Evolutionary conservation across 768 basidiomycete species (phyloP), one percentile per base, ranked within the genome.

Genomic region (Termitomyces sp.): DNA sequence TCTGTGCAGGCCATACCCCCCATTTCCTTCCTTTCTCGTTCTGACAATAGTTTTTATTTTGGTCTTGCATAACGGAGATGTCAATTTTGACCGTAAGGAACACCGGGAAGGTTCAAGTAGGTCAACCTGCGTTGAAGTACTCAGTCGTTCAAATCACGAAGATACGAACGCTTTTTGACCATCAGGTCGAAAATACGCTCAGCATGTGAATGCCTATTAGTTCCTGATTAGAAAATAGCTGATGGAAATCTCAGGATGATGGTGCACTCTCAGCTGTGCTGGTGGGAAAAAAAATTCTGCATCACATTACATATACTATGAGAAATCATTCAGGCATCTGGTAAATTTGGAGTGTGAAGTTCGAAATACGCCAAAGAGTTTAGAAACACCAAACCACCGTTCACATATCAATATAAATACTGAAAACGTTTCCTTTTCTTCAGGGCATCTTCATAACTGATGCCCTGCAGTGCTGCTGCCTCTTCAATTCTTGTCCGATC

Each of bases 381-480:
- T 14, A 12, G 14, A 38, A 16, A 38, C 38, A n/a, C 1, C 9
- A 26, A 48, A 30, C 2, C 16, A 8, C 14, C 16, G 4, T 16
- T 50, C n/a, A 35, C 10, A 12, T 33, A 3, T 33, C n/a, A 79
- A 75, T 81, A 79, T 38, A 85, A 66, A 67, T 84, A 86, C 35
- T 83, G 72, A 71, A 83, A 85, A 0, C 81, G 81, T 66, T 75
- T 82, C 61, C 79, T 77, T 61, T 74, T 76, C 56, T 76, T 75
- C 64, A 85, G 67, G 5, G 83, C 86, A 60, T 85, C 77, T 36
- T 83, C 80, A 60, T 83, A 79, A 9, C 77, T 78, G 38, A 87
- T 76, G 1, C 82, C 82, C 64, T 86, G 83, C 48, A 86, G 66
- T 59, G 71, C 71, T 4, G 84, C 84, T 1, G 83, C 84, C 55